A percentile compares a stretch with the other conserved stretches of the same genome.
Evolutionary conservation across 495 filamentous ascomycete genomes (phyloP).

Genomic region (Cudoniella acicularis): DNA sequence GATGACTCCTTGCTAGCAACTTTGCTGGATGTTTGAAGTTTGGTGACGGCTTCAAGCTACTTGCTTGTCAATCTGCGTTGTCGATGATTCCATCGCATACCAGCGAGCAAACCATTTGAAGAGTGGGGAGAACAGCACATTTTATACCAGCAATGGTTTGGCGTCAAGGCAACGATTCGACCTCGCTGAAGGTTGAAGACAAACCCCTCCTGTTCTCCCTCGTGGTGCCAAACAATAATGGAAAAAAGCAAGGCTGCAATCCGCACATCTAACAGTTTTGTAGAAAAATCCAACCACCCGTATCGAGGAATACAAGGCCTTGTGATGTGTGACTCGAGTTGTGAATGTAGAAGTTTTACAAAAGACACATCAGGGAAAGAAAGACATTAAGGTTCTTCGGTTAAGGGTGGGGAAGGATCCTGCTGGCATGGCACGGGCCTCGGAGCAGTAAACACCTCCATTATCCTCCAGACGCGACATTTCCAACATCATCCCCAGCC

Average conservation of each 20-base stretch:
- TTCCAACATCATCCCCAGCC: background rate
- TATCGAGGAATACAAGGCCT: background rate
- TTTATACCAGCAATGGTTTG: background rate
- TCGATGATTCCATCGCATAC: slow-evolving; percentile 14
- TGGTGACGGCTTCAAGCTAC: background rate
- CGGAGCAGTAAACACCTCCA: background rate
- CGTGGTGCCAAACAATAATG: background rate
- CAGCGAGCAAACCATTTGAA: background rate
- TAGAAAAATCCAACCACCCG: background rate
- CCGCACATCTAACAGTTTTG: background rate
- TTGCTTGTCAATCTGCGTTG: slow-evolving; percentile 10
- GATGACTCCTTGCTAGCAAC: slow-evolving; percentile 9
- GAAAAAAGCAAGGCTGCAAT: background rate
- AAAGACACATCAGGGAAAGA: no score
- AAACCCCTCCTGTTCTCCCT: background rate
- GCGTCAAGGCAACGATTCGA: background rate
- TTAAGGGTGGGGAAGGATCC: background rate
- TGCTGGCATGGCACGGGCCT: background rate
- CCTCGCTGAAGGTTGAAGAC: background rate
- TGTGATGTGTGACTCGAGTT: background rate
- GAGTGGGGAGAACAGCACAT: background rate
- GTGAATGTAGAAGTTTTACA: no score
- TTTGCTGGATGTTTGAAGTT: slow-evolving; percentile 3
- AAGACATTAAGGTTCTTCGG: background rate
- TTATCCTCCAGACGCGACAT: slow-evolving; percentile 3